Evolutionary conservation across 257 asterid species (phyloP), one percentile per base, ranked within the genome.

Genomic region (Ilex aquifolium): DNA sequence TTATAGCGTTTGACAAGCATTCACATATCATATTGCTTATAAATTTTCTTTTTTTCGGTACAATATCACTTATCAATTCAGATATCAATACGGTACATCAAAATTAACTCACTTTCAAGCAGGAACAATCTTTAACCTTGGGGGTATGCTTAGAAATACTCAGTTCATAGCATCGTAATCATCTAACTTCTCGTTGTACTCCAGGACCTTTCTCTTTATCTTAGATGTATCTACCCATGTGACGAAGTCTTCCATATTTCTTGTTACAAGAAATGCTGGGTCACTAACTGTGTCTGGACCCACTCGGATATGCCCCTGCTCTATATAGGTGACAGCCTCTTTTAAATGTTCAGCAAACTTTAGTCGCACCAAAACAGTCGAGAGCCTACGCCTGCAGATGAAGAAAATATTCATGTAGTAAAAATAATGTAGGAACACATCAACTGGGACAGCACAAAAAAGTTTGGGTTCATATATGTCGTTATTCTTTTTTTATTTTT

Each of bases 171-270:
- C 92, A 70, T 90, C 97, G 67, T 79, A 93, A 74, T 93, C 97
- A 67, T 90, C 99, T 73, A 90, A 68, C 84, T 81, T 87, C 13
- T 90, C 87, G 29, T 93, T 85, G 78, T 90, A 90, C 69, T 85
- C 87, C 72, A 83, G 69, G 69, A 93, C 89, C 92, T 82, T 85
- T 79, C 95, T 87, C 82, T 76, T 81, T 39, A 90, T 85, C 90
- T 85, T 93, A 1, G 97, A 90, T 17, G 97, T 80, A 77, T 93
- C 99, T 1, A 90, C 95, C 99, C 99, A 90, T 13, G 99, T 93
- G 53, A 90, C 64, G 31, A 90, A 87, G 79, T 90, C 95, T 74
- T 93, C 95, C 92, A 86, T 90, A 55, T 85, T 93, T 78, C 97
- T 83, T 2, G 97, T 90, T 13, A 93, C 93, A 36, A 84, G 91